A percentile compares a stretch with the other conserved stretches of the same genome.
These are phyloP conservation scores for Haplosporangium gracile DNA, from an alignment of 192 early-diverging fungal genomes.

Conservation along the genomic window DNA sequence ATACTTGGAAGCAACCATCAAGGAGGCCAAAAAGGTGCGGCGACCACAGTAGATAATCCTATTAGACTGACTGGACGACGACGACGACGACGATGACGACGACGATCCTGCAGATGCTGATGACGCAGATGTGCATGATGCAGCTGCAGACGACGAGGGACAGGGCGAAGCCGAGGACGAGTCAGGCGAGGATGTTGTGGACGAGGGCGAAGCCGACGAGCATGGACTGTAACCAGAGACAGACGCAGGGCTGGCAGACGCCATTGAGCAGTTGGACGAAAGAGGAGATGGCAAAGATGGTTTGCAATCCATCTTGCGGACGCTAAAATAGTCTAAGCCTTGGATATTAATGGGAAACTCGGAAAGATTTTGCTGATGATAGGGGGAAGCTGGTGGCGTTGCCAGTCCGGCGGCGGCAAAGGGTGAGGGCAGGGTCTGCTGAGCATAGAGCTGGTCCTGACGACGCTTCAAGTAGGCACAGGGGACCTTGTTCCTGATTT, in stretches of 20 bases:
- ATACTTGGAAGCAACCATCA: conserved; percentile 92
- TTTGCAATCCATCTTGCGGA: conserved; percentile 11
- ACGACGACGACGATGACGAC: conserved; percentile 15
- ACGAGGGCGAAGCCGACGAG: conserved; percentile 22
- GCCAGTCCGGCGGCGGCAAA: conserved; percentile 19
- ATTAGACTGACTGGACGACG: conserved; percentile 37
- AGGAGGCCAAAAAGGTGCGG: conserved; percentile 85
- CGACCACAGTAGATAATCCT: conserved; percentile 74
- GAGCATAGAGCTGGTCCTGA: conserved; percentile 29
- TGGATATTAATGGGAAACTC: conserved; percentile 20
- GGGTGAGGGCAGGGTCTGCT: conserved; percentile 17
- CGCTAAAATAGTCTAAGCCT: conserved; percentile 40
- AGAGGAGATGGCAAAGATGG: conserved; percentile 34
- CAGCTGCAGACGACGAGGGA: conserved; percentile 20
- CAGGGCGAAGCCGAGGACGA: conserved; percentile 29
- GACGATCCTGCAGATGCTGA: conserved; percentile 1
- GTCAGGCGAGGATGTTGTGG: conserved; percentile 29
- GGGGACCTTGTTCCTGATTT: conserved; percentile 58
- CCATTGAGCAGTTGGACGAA: conserved; percentile 40
- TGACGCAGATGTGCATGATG: conserved; percentile 10
- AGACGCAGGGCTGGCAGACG: conserved; percentile 40
- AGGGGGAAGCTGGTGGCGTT: conserved; percentile 51
- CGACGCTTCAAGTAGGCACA: conserved; percentile 44
- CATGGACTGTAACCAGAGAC: conserved; percentile 29
- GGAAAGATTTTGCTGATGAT: conserved; percentile 21